phyloP scores from a whole-genome alignment of 2,329 filamentous ascomycete species.

The Penicillium palitans region DNA sequence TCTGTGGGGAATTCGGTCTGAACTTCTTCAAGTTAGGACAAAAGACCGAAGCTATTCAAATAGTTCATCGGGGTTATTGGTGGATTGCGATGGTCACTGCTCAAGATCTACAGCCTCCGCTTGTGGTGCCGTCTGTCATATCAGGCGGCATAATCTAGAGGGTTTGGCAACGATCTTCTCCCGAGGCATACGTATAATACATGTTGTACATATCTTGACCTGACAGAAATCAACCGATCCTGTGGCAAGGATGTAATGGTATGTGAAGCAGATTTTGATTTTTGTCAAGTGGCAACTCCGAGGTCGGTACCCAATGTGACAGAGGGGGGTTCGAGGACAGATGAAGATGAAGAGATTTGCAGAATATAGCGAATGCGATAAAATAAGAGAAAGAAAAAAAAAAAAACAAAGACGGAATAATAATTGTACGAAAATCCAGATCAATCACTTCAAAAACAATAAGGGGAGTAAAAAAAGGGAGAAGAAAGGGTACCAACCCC shows the following conservation, averaged over 20 bases:
- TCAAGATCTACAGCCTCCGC: conserved; percentile 13
- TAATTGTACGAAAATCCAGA: background rate
- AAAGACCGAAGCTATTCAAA: conserved; percentile 14
- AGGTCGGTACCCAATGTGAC: conserved; percentile 8
- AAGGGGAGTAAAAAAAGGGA: conserved; percentile 12
- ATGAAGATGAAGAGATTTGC: background rate
- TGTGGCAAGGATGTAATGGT: conserved; percentile 9
- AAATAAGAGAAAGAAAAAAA: background rate
- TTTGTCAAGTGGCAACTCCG: conserved; percentile 6
- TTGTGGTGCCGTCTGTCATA: conserved; percentile 6
- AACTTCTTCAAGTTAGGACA: conserved; percentile 6
- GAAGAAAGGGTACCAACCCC: conserved; percentile 14
- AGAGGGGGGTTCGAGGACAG: background rate
- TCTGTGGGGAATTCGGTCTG: background rate
- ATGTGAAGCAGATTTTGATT: conserved; percentile 2
- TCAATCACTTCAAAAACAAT: background rate
- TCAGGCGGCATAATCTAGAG: background rate
- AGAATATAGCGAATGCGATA: background rate
- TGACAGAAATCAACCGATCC: background rate
- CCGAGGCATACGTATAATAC: background rate
- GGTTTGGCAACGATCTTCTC: conserved; percentile 3
- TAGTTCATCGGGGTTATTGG: conserved; percentile 10
- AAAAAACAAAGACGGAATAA: conserved; percentile 14
- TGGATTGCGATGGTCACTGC: conserved; percentile 11
- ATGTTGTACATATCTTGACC: background rate